These are phyloP conservation scores for Coriolopsis trogii DNA, from an alignment of 1,284 basidiomycete species.

Conservation along the genomic window DNA sequence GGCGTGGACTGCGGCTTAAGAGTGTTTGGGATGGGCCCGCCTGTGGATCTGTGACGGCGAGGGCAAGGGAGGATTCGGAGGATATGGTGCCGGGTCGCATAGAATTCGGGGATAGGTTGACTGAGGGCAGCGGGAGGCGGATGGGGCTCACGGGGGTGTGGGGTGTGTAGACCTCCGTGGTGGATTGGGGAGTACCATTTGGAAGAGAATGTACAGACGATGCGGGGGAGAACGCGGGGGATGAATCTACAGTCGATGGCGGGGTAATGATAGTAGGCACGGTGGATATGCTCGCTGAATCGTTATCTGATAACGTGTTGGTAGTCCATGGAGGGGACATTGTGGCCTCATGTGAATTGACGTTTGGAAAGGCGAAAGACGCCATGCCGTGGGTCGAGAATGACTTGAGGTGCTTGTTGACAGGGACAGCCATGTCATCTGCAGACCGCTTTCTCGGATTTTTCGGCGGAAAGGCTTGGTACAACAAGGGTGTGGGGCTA, in stretches of 20 bases:
- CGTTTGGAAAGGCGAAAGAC: neutral
- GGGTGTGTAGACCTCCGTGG: neutral
- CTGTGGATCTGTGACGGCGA: conserved; percentile 6
- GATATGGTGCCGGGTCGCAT: conserved; percentile 1
- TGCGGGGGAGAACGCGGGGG: neutral
- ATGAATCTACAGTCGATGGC: neutral
- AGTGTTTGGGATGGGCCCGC: neutral
- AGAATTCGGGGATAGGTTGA: neutral
- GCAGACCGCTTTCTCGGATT: conserved; percentile 8
- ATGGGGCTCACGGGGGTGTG: neutral
- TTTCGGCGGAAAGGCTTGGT: neutral
- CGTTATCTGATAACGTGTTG: no score
- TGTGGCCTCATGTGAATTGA: neutral
- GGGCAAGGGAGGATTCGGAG: conserved; percentile 8
- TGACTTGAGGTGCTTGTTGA: conserved; percentile 10
- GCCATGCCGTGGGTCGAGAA: conserved; percentile 2
- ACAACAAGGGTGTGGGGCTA: neutral
- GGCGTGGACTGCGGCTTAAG: neutral
- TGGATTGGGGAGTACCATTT: neutral
- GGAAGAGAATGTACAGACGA: neutral
- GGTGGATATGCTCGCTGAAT: no score
- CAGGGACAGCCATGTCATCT: conserved; percentile 4
- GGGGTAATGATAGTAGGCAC: neutral
- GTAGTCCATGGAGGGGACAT: neutral
- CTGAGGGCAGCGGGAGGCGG: conserved; percentile 4